phyloP scores from a whole-genome alignment of 2,329 filamentous ascomycete genomes.

The Zymoseptoria tritici region DNA sequence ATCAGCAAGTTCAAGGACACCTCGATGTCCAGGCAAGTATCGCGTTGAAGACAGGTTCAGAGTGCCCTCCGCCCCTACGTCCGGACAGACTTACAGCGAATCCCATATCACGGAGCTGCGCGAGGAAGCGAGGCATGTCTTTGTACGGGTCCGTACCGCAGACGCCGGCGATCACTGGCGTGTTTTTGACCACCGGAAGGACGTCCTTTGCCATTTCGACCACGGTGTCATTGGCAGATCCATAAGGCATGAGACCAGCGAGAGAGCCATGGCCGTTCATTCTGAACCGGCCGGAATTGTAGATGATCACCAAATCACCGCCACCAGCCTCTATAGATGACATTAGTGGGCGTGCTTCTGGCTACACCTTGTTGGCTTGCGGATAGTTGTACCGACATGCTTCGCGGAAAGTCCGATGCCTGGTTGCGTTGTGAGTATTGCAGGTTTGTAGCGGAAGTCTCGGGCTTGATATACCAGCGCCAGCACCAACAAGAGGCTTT shows the following conservation, averaged over 20 bases:
- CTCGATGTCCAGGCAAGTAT: too few relatives aligned
- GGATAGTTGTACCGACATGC: too few relatives aligned
- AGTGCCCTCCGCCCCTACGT: too few relatives aligned
- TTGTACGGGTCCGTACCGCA: conserved; percentile 65
- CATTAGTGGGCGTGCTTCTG: too few relatives aligned
- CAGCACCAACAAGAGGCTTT: conserved; percentile 59
- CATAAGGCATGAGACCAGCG: conserved; percentile 64
- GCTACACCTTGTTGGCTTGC: too few relatives aligned
- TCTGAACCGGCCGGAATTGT: conserved; percentile 64
- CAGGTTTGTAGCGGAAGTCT: neutral
- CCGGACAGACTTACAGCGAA: conserved; percentile 39
- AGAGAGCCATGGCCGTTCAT: conserved; percentile 66
- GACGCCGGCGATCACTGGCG: conserved; percentile 62
- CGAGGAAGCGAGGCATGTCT: conserved; percentile 53
- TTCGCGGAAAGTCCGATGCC: conserved; percentile 60
- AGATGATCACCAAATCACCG: conserved; percentile 63
- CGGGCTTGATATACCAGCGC: conserved; percentile 42
- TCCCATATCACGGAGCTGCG: conserved; percentile 53
- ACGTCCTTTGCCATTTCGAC: conserved; percentile 64
- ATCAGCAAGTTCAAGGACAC: neutral
- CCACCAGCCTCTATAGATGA: conserved; percentile 54
- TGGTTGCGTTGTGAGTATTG: conserved; percentile 17
- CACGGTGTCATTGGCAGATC: conserved; percentile 62
- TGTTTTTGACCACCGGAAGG: conserved; percentile 55
- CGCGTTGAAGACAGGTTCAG: too few relatives aligned